A percentile compares a stretch with the other conserved stretches of the same genome.
Evolutionary conservation across 208 protist species (phyloP).

Genomic region (Leishmania turanica): DNA sequence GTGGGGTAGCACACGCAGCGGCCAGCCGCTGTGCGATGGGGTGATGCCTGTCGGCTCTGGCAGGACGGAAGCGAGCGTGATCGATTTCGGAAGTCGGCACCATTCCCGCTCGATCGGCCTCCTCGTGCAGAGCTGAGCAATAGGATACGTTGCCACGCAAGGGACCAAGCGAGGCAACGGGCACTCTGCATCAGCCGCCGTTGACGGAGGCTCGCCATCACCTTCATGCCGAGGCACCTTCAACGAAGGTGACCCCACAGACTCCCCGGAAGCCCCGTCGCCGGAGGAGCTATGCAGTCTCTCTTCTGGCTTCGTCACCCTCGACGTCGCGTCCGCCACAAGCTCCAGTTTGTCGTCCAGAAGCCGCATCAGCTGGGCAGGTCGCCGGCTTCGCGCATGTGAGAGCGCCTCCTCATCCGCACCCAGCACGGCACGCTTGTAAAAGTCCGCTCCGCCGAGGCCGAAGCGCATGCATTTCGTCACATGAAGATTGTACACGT

Average conservation of each 20-base stretch:
- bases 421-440: background rate
- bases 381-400: conserved; percentile 4
- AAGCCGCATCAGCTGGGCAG: conserved; percentile 22
- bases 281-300: background rate
- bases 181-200: background rate
- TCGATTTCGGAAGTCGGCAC: conserved; percentile 14
- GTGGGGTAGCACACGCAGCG: conserved; percentile 11
- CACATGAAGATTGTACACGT: conserved; percentile 21
- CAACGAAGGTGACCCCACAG: background rate
- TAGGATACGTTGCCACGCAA: background rate
- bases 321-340: background rate
- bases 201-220: background rate
- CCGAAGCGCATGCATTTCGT: conserved; percentile 20
- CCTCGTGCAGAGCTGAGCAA: conserved; percentile 9
- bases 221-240: background rate
- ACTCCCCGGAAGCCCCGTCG: background rate
- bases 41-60: background rate
- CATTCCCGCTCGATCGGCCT: conserved; percentile 15
- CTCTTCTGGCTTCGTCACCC: background rate
- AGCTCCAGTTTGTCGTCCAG: conserved; percentile 13
- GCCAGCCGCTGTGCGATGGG: conserved; percentile 9
- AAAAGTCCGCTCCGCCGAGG: background rate
- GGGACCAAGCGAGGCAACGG: background rate
- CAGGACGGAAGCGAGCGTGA: conserved; percentile 20
- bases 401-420: conserved; percentile 2